Percentiles rank a stretch among this genome's conserved stretches.
Evolutionary conservation across 2,329 filamentous ascomycete species (phyloP).

Genomic region (Alternaria angustiovoidea): DNA sequence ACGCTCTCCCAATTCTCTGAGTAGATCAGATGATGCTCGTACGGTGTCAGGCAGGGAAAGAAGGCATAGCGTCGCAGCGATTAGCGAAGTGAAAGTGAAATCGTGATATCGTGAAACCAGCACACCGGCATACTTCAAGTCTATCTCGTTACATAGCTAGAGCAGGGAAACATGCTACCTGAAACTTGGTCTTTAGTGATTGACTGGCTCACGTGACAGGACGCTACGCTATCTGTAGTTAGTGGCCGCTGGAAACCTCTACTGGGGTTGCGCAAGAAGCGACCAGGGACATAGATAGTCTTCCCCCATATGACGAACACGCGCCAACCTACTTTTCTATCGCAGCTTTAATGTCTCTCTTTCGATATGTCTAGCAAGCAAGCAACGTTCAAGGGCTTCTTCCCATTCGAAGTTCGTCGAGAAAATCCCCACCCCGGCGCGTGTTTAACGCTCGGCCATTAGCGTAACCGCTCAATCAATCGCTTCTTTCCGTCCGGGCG

Average conservation of each 20-base stretch:
- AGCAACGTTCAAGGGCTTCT: no score
- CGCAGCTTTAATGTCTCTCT: no score
- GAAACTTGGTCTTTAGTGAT: no score
- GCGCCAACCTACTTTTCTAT: no score
- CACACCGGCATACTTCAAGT: not conserved
- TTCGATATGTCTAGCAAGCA: no score
- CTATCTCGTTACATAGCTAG: not conserved
- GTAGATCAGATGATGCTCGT: not conserved
- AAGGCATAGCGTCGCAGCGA: not conserved
- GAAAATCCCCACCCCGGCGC: no score
- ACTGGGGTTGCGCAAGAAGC: not conserved
- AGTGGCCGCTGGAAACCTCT: rapidly evolving
- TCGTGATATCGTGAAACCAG: not conserved
- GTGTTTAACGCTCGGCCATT: no score
- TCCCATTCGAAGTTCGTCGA: no score
- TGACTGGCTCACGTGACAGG: not conserved
- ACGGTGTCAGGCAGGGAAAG: not conserved
- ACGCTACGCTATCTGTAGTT: not conserved
- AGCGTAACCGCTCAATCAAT: no score
- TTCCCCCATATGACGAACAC: not conserved
- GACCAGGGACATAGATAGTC: rapidly evolving
- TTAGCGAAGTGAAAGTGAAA: not conserved
- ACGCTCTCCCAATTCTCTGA: not conserved
- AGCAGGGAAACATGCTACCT: not conserved
- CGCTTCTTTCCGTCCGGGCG: no score